Base-by-base conservation (phyloP, 1,139 yeast genomes). In the Hansenula lynferdii region DNA sequence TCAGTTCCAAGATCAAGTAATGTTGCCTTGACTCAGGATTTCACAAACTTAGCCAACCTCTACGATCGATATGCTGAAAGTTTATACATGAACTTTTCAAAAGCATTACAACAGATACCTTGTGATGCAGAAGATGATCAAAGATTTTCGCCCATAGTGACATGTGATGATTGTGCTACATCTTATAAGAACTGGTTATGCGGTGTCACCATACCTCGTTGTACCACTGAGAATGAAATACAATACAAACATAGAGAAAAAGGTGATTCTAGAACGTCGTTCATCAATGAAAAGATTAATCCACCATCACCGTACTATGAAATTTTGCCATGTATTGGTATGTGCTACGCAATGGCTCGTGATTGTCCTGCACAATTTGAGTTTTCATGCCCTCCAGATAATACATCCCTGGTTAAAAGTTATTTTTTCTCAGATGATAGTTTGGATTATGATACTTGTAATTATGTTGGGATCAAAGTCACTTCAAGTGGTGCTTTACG, bases 121-220 rank as follows among this genome's bases (percentile, higher is more conserved):
- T 92, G 98, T 60, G 80, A 90, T 53, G 78, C 86, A 0, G 73
- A 76, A 10, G 60, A 65, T n/a, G 90, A 80, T 43, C 72, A 86
- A 0, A 56, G 76, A 7, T 92, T 75, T 60, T 85, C 96, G 2
- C 87, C 95, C 14, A 55, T 89, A 24, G 60, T 77, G 36, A 68
- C 80, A 0, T 92, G 98, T 54, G 70, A 66, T 11, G 81, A 85
- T 53, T 92, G 98, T 58, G 72, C 75, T 1, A 51, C 60, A 4
- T 70, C 92, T 2, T 92, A 92, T 58, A 80, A 78, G 52, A 72
- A 82, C 52, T 92, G 98, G 98, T 69, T 92, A 16, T 92, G 98
- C 62, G 74, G 95, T 0, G 87, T 86, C 6, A 70, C 89, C 0
- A 85, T 92, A n/a, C 97, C 98, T 0, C 66, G 97, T 26, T 92